Percentiles rank a stretch among this genome's conserved stretches.
phyloP scores from a whole-genome alignment of 495 filamentous ascomycete genomes.

The Immersiella caudata region DNA sequence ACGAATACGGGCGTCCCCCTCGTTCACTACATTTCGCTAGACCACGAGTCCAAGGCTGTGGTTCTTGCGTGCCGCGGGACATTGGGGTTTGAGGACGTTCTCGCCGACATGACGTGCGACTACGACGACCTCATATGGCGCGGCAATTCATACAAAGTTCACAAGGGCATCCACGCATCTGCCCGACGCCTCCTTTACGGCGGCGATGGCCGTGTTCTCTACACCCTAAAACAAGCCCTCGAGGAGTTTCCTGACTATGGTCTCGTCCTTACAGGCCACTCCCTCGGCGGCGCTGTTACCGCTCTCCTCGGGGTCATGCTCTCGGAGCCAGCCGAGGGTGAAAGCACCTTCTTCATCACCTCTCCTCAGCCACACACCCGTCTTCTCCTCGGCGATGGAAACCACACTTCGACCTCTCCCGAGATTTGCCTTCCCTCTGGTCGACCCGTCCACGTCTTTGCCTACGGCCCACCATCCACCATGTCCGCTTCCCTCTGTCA shows the following conservation, averaged over 20 bases:
- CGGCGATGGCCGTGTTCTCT: constrained; percentile 64
- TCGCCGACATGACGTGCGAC: constrained; percentile 81
- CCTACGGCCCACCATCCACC: constrained; percentile 74
- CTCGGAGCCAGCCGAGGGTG: constrained; percentile 56
- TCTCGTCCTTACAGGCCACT: constrained; percentile 76
- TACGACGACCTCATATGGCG: constrained; percentile 73
- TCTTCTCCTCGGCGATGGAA: constrained; percentile 40
- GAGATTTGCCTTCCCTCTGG: constrained; percentile 62
- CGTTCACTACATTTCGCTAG: constrained; percentile 76
- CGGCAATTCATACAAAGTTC: constrained; percentile 69
- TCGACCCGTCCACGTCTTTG: constrained; percentile 76
- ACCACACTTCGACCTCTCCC: constrained; percentile 7
- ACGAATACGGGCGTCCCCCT: constrained; percentile 75
- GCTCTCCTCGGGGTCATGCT: constrained; percentile 75
- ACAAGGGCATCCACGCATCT: constrained; percentile 83
- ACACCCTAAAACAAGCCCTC: constrained; percentile 69
- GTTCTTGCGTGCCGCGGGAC: constrained; percentile 78
- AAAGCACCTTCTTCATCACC: constrained; percentile 50
- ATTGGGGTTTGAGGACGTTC: constrained; percentile 77
- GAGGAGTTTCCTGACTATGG: constrained; percentile 74
- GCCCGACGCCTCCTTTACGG: constrained; percentile 70
- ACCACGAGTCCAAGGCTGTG: constrained; percentile 76
- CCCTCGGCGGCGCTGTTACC: constrained; percentile 74
- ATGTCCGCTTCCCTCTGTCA: constrained; percentile 73
- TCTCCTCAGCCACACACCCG: constrained; percentile 48